A percentile compares a stretch with the other conserved stretches of the same genome.
phyloP scores from a whole-genome alignment of 495 filamentous ascomycete genomes.

The Aspergillus diversus region DNA sequence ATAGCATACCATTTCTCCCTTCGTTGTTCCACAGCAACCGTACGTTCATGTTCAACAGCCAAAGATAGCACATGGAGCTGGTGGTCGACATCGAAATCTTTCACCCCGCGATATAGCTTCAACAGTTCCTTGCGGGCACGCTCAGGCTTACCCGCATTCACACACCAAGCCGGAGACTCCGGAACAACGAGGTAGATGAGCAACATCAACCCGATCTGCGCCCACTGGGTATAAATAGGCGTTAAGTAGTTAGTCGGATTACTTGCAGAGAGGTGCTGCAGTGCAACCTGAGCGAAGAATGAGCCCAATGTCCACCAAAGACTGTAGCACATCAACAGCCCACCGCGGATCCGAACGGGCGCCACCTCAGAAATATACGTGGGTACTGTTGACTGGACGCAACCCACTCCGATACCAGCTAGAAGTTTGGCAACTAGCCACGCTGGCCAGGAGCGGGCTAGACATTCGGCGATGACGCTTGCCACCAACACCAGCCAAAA shows the following conservation, averaged over 20 bases:
- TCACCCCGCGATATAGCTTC: neutral
- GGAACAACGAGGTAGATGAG: slow-evolving; percentile 2
- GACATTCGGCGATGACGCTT: slow-evolving; percentile 26
- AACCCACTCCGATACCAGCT: slow-evolving; percentile 3
- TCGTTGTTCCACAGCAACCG: neutral
- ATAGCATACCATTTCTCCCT: slow-evolving; percentile 11
- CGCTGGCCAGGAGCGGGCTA: neutral
- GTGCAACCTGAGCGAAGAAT: slow-evolving; percentile 5
- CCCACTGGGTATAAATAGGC: slow-evolving; percentile 11
- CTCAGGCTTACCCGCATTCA: neutral
- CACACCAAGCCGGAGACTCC: slow-evolving; percentile 6
- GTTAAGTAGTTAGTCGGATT: neutral
- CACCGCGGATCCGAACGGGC: slow-evolving; percentile 5
- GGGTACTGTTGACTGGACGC: neutral
- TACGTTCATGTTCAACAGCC: slow-evolving; percentile 5
- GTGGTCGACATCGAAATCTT: slow-evolving; percentile 6
- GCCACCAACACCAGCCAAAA: slow-evolving; percentile 34
- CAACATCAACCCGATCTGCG: slow-evolving; percentile 8
- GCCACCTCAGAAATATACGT: slow-evolving; percentile 8
- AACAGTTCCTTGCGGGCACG: neutral
- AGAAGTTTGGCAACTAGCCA: slow-evolving; percentile 9
- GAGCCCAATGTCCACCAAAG: slow-evolving; percentile 5
- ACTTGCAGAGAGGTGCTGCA: slow-evolving; percentile 3
- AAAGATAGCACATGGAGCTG: neutral
- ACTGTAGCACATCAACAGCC: slow-evolving; percentile 7